Evolutionary conservation across 345 rosid species (phyloP).

Genomic region (Populus deltoides): DNA sequence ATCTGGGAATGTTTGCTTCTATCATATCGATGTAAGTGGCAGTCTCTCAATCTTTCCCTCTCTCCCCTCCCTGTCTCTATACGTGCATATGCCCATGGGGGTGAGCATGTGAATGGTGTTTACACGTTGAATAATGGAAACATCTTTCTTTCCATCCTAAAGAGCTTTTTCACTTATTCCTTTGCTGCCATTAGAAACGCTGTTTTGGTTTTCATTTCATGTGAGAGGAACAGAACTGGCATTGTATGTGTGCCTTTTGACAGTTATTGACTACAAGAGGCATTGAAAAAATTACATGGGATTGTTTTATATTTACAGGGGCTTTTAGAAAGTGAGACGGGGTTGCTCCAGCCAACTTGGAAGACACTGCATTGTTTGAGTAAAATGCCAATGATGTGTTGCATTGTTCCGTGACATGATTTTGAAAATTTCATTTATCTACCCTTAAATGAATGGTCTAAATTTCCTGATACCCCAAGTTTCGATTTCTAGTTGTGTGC

Average conservation of each 20-base stretch:
- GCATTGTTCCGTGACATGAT: background rate
- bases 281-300: background rate
- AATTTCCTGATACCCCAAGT: background rate
- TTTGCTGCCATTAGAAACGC: background rate
- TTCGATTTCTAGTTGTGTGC: background rate
- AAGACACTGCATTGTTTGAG: background rate
- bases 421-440: background rate
- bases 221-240: background rate
- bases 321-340: background rate
- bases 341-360: background rate
- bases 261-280: background rate
- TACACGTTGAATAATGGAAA: background rate
- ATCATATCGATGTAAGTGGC: slow-evolving; percentile 70
- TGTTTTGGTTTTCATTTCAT: background rate
- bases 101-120: background rate
- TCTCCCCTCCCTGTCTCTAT: background rate
- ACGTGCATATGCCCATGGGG: background rate
- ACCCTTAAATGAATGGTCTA: background rate
- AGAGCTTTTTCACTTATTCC: background rate
- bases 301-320: background rate
- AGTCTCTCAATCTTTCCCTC: background rate
- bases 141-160: background rate
- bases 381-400: background rate
- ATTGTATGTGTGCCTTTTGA: background rate
- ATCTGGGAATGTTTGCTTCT: slow-evolving; percentile 61